A percentile compares a stretch with the other conserved stretches of the same genome.
These are phyloP conservation scores for Psophocarpus tetragonolobus DNA, from an alignment of 306 rosid genomes.

Conservation along the genomic window DNA sequence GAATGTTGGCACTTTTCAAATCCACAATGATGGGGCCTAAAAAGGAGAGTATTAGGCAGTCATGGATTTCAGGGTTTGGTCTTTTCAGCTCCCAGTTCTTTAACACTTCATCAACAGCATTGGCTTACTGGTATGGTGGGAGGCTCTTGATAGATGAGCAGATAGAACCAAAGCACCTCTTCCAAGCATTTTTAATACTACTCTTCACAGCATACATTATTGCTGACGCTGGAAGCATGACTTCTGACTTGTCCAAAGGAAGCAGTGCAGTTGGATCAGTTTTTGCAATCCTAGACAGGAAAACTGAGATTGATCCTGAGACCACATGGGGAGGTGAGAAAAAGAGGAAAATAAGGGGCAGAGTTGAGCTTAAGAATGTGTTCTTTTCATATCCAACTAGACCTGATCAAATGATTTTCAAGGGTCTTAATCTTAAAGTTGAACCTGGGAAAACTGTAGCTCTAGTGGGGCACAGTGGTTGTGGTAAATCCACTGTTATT, in stretches of 20 bases:
- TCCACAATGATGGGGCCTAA: conserved; percentile 63
- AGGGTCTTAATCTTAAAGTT: conserved; percentile 66
- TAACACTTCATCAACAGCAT: conserved; percentile 78
- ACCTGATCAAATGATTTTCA: conserved; percentile 77
- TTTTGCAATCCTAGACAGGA: conserved; percentile 70
- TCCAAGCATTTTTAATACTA: conserved; percentile 80
- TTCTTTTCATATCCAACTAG: conserved; percentile 85
- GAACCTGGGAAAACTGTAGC: conserved; percentile 77
- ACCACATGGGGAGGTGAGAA: conserved; percentile 48
- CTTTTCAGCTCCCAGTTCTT: conserved; percentile 84
- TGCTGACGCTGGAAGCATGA: conserved; percentile 97
- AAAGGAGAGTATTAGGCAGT: conserved; percentile 76
- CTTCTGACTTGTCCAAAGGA: conserved; percentile 84
- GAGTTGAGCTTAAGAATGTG: conserved; percentile 64
- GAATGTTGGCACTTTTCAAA: conserved; percentile 66
- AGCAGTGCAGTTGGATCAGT: conserved; percentile 72
- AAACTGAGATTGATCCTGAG: conserved; percentile 75
- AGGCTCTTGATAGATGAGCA: conserved; percentile 46
- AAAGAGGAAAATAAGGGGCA: conserved; percentile 59
- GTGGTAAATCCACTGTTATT: conserved; percentile 89
- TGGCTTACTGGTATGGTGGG: conserved; percentile 92
- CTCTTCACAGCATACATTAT: conserved; percentile 79
- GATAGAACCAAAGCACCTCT: conserved; percentile 64
- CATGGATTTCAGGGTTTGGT: conserved; percentile 84
- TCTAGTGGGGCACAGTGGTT: conserved; percentile 79